These are phyloP conservation scores for Cardamine resedifolia DNA, from an alignment of 345 rosid genomes.

Conservation along the genomic window DNA sequence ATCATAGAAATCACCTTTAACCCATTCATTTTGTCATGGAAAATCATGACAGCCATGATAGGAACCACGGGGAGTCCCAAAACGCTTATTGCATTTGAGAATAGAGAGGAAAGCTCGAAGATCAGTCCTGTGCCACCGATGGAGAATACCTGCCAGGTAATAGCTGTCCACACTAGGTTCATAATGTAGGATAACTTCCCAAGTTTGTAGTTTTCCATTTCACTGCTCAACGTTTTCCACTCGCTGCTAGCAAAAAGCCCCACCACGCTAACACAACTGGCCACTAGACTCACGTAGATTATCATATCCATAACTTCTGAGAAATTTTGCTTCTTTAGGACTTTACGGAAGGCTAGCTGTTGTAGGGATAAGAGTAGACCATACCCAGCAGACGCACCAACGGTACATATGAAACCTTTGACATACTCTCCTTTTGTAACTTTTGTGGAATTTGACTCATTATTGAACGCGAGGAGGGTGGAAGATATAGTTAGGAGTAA, in stretches of 20 bases:
- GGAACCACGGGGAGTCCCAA: constrained; percentile 66
- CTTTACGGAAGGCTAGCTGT: constrained; percentile 46
- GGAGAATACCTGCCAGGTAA: constrained; percentile 49
- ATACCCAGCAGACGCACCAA: constrained; percentile 50
- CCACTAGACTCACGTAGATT: constrained; percentile 38
- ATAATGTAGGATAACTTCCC: constrained; percentile 60
- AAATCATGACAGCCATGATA: constrained; percentile 55
- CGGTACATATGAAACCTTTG: constrained; percentile 45
- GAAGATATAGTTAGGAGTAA: constrained; percentile 60
- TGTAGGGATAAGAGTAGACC: constrained; percentile 46
- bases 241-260: constrained; percentile 63
- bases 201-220: constrained; percentile 48
- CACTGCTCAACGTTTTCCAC: constrained; percentile 42
- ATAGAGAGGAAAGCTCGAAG: constrained; percentile 58
- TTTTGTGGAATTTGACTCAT: constrained; percentile 12
- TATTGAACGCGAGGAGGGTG: constrained; percentile 47
- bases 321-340: constrained; percentile 41
- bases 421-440: constrained; percentile 36
- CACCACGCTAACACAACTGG: constrained; percentile 34
- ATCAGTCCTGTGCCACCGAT: constrained; percentile 57
- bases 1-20: constrained; percentile 61
- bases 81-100: constrained; percentile 57
- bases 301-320: constrained; percentile 38
- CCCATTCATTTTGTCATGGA: constrained; percentile 64
- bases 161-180: constrained; percentile 50